Percentiles rank a stretch among this genome's conserved stretches.
Conservation (phyloP, 139 green algal species). For the Chlorella vulgaris region DNA sequence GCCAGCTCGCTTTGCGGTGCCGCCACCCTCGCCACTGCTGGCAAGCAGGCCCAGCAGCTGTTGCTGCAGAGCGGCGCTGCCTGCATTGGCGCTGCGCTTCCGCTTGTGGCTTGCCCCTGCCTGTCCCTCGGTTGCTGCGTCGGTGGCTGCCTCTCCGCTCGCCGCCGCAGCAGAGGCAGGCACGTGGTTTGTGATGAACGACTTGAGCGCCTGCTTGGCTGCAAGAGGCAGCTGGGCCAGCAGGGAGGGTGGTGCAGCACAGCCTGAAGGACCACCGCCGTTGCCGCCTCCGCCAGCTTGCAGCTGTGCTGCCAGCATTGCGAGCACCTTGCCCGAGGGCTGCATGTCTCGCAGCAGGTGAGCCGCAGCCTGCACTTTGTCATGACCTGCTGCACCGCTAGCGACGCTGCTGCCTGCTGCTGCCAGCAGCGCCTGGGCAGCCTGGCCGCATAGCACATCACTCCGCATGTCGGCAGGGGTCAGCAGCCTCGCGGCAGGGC, state of each 20-base stretch:
- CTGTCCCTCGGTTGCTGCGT: neutral
- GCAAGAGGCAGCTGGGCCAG: neutral
- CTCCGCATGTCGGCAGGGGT: constrained; percentile 8
- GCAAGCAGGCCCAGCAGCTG: constrained; percentile 18
- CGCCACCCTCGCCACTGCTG: neutral
- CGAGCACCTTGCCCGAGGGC: constrained; percentile 26
- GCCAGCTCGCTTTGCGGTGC: neutral
- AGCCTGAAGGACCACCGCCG: neutral
- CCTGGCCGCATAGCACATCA: constrained; percentile 28
- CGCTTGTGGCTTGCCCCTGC: neutral
- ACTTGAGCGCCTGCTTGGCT: neutral
- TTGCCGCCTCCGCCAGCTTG: neutral
- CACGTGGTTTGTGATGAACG: constrained; percentile 26
- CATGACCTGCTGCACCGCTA: neutral
- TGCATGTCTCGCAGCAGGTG: constrained; percentile 2
- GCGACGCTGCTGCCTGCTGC: neutral
- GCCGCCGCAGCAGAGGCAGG: neutral
- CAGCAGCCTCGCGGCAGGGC: neutral
- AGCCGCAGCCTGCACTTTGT: neutral
- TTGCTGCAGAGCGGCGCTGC: constrained; percentile 17
- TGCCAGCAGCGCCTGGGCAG: constrained; percentile 18
- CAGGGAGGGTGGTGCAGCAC: neutral
- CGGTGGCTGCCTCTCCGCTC: neutral
- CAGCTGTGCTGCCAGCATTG: constrained; percentile 1
- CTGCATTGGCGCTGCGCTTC: neutral